Conservation (phyloP, 1,284 basidiomycete genomes). For the Leccinum pachyderme region DNA sequence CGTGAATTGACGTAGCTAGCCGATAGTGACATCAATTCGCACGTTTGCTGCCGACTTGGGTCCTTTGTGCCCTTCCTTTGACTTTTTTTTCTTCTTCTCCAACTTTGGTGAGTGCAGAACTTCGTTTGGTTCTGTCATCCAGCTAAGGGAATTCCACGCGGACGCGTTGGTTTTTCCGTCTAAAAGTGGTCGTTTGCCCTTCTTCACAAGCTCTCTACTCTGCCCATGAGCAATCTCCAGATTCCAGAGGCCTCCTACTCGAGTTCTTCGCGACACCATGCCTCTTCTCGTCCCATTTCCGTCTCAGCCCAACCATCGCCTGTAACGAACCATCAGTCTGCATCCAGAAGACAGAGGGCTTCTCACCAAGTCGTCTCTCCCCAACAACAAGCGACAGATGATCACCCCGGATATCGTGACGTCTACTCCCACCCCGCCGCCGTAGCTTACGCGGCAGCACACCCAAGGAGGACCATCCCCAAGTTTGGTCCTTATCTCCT, state of each 20-base stretch:
- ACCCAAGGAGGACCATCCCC: conserved; percentile 83
- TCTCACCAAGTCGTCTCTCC: conserved; percentile 52
- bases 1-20: conserved; percentile 7
- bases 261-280: conserved; percentile 47
- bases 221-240: conserved; percentile 39
- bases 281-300: conserved; percentile 38
- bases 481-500: conserved; percentile 96
- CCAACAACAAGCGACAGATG: conserved; percentile 37
- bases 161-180: conserved; percentile 23
- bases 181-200: conserved; percentile 10
- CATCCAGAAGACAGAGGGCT: conserved; percentile 47
- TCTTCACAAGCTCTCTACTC: neutral
- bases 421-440: conserved; percentile 86
- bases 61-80: conserved; percentile 8
- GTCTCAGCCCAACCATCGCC: conserved; percentile 46
- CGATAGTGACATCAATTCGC: conserved; percentile 28
- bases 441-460: conserved; percentile 78
- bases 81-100: conserved; percentile 14
- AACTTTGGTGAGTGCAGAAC: neutral
- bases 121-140: conserved; percentile 15
- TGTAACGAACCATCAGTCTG: conserved; percentile 35
- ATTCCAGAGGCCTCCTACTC: conserved; percentile 44
- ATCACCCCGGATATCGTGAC: conserved; percentile 56
- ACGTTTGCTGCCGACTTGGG: conserved; percentile 25
- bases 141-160: conserved; percentile 17